Conservation (phyloP, 345 rosid species). For the Moricandia arvensis region DNA sequence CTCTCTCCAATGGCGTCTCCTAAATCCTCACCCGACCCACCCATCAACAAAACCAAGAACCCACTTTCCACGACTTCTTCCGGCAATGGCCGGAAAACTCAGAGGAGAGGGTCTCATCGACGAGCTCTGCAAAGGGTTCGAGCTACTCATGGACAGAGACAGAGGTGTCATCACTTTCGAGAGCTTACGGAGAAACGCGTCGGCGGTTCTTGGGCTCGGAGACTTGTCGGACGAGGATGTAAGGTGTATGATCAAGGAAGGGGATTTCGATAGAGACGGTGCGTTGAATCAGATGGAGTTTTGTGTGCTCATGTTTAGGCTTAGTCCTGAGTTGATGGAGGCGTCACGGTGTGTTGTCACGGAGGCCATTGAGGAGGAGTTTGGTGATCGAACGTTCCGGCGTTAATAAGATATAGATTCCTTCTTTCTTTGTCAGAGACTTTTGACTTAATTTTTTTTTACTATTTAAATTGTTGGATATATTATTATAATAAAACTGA, state of each 20-base stretch:
- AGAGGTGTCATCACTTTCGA: slow-evolving; percentile 75
- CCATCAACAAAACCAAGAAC: slow-evolving; percentile 26
- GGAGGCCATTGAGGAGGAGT: slow-evolving; percentile 60
- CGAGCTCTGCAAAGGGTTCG: slow-evolving; percentile 82
- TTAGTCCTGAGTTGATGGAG: slow-evolving; percentile 83
- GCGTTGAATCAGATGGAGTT: slow-evolving; percentile 89
- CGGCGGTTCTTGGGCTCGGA: slow-evolving; percentile 61
- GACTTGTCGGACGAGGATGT: slow-evolving; percentile 75
- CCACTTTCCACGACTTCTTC: slow-evolving; percentile 65
- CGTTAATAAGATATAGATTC: no score
- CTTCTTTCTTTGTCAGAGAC: background rate
- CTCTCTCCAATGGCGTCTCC: slow-evolving; percentile 41
- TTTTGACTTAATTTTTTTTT: slow-evolving; percentile 14
- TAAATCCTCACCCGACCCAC: slow-evolving; percentile 23
- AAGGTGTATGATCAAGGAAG: slow-evolving; percentile 62
- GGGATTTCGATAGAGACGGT: slow-evolving; percentile 75
- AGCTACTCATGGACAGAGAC: slow-evolving; percentile 60
- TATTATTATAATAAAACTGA: background rate
- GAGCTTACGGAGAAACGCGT: slow-evolving; percentile 58
- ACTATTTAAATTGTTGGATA: slow-evolving; percentile 10
- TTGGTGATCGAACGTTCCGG: slow-evolving; percentile 18
- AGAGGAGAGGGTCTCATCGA: slow-evolving; percentile 78
- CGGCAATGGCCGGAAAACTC: slow-evolving; percentile 71
- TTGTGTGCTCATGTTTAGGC: slow-evolving; percentile 85
- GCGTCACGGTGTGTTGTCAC: slow-evolving; percentile 60